phyloP scores from a whole-genome alignment of 495 filamentous ascomycete genomes.

The Staphylotrichum longicolle region DNA sequence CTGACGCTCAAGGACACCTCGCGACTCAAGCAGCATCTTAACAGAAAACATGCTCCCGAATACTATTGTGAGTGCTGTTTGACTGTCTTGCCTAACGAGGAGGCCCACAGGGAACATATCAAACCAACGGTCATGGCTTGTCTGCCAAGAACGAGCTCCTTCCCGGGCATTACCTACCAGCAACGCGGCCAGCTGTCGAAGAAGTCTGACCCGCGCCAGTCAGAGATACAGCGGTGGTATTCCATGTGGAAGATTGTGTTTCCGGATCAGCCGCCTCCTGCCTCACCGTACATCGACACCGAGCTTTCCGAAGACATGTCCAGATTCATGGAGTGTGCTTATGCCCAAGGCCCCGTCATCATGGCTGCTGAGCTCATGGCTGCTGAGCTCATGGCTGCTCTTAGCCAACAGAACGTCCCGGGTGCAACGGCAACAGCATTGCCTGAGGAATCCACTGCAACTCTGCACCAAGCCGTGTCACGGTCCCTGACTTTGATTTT shows the following conservation, averaged over 20 bases:
- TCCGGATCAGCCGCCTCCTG: conserved; percentile 14
- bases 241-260: conserved; percentile 29
- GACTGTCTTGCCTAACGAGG: conserved; percentile 15
- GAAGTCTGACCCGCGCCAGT: conserved; percentile 11
- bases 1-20: conserved; percentile 14
- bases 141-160: too few species aligned
- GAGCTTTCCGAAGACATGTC: conserved; percentile 24
- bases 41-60: conserved; percentile 17
- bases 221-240: conserved; percentile 24
- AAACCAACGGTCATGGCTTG: too few species aligned
- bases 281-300: conserved; percentile 21
- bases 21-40: conserved; percentile 28
- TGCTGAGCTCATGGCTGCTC: neutral
- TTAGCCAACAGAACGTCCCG: too few species aligned
- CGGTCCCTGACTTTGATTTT: too few species aligned
- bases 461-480: too few species aligned
- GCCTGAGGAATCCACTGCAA: too few species aligned
- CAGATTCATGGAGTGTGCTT: conserved; percentile 16
- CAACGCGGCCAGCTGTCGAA: conserved; percentile 11
- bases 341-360: neutral
- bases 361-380: neutral
- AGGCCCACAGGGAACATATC: conserved; percentile 12
- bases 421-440: too few species aligned
- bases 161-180: conserved; percentile 14
- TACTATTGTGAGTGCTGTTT: conserved; percentile 28